Conservation (phyloP, 768 basidiomycete species). For the Termitomyces sp. region DNA sequence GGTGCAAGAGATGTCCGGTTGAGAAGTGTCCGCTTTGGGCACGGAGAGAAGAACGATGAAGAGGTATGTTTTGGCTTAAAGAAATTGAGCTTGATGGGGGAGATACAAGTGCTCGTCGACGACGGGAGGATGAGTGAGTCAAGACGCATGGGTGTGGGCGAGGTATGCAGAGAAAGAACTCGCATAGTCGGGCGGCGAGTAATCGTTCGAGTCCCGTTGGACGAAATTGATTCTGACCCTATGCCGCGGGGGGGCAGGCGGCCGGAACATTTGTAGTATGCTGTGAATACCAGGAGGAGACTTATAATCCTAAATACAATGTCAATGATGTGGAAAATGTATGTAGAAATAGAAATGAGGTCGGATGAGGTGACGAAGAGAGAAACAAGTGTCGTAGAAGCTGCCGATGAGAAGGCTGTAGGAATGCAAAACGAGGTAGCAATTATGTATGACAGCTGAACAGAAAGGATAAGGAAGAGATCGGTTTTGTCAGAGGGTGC, state of each 20-base stretch:
- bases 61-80: not conserved
- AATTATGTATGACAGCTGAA: constrained; percentile 1
- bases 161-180: not conserved
- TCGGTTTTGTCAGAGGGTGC: not conserved
- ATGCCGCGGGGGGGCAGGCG: too few relatives aligned
- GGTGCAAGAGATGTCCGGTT: not conserved
- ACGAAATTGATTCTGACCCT: not conserved
- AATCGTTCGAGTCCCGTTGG: not conserved
- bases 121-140: not conserved
- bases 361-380: not conserved
- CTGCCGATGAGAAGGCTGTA: not conserved
- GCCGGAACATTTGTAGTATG: constrained; percentile 1
- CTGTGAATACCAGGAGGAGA: not conserved
- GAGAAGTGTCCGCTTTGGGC: constrained; percentile 2
- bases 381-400: not conserved
- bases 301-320: not conserved
- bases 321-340: not conserved
- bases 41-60: constrained; percentile 11
- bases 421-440: constrained; percentile 3
- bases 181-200: not conserved
- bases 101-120: not conserved
- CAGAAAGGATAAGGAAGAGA: constrained; percentile 1
- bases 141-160: not conserved
- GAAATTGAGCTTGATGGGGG: not conserved
- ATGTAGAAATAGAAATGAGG: not conserved